A percentile compares a stretch with the other conserved stretches of the same genome.
Conservation (phyloP, 257 asterid genomes). For the Eustoma russellianum region DNA sequence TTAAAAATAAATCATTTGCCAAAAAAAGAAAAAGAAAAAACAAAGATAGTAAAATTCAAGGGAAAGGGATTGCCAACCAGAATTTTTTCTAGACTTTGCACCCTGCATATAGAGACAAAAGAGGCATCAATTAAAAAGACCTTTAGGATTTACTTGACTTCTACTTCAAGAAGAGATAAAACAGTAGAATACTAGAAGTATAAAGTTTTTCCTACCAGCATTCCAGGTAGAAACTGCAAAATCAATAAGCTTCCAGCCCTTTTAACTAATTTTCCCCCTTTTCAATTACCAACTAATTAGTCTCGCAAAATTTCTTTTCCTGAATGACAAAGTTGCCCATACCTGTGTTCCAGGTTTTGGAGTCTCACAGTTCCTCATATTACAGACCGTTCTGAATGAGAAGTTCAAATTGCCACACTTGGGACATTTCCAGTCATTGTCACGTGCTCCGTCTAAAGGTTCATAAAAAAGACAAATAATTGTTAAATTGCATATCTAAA, state of each 20-base stretch:
- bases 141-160: conserved; percentile 3
- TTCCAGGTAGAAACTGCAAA: not conserved
- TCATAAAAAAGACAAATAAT: conserved; percentile 8
- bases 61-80: conserved; percentile 41
- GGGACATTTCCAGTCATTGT: conserved; percentile 87
- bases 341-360: conserved; percentile 93
- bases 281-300: not conserved
- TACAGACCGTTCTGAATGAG: conserved; percentile 77
- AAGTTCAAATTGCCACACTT: conserved; percentile 83
- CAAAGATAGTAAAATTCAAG: not conserved
- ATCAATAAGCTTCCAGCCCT: not conserved
- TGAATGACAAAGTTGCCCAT: conserved; percentile 4
- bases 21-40: no score
- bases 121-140: conserved; percentile 10
- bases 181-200: not conserved
- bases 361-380: conserved; percentile 94
- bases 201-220: not conserved
- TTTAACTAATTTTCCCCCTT: not conserved
- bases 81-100: conserved; percentile 45
- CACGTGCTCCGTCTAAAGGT: conserved; percentile 72
- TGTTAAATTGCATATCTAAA: conserved; percentile 3
- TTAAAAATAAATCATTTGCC: conserved; percentile 8
- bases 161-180: not conserved
- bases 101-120: conserved; percentile 30
- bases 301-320: no score